Percentiles rank a stretch among this genome's conserved stretches.
Conservation (phyloP, 2,329 filamentous ascomycete genomes). For the Balansia obtecta region DNA sequence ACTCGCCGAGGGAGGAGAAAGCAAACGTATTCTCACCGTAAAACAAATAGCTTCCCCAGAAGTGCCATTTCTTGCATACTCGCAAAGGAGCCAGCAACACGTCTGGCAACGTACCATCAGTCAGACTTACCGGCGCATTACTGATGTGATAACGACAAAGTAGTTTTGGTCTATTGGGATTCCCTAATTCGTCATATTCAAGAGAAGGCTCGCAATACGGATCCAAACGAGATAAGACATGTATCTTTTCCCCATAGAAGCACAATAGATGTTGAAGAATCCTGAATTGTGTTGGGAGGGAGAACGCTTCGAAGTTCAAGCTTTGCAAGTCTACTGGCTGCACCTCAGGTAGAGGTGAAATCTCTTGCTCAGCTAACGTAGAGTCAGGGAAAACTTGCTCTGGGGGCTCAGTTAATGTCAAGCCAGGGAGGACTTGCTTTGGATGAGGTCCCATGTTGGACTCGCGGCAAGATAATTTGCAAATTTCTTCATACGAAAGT, state of each 20-base stretch:
- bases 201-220: constrained; percentile 13
- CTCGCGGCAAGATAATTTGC: constrained; percentile 10
- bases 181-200: neutral
- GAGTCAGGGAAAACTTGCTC: constrained; percentile 8
- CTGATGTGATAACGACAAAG: constrained; percentile 29
- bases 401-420: constrained; percentile 2
- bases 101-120: constrained; percentile 20
- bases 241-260: constrained; percentile 22
- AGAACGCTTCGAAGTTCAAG: neutral
- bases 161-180: constrained; percentile 11
- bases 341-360: neutral
- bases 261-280: constrained; percentile 27
- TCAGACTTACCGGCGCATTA: constrained; percentile 18
- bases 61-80: constrained; percentile 28
- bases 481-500: constrained; percentile 5
- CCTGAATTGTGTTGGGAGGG: constrained; percentile 14
- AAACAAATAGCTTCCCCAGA: constrained; percentile 29
- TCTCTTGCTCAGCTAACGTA: neutral
- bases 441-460: constrained; percentile 11
- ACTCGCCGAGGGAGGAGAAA: constrained; percentile 41
- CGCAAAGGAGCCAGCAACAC: constrained; percentile 24
- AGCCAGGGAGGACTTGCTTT: constrained; percentile 7
- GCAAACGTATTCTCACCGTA: constrained; percentile 37
- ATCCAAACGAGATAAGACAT: constrained; percentile 34
- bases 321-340: neutral